These are phyloP conservation scores for Pseudogymnoascus sp. DNA, from an alignment of 2,329 filamentous ascomycete genomes.

Conservation along the genomic window DNA sequence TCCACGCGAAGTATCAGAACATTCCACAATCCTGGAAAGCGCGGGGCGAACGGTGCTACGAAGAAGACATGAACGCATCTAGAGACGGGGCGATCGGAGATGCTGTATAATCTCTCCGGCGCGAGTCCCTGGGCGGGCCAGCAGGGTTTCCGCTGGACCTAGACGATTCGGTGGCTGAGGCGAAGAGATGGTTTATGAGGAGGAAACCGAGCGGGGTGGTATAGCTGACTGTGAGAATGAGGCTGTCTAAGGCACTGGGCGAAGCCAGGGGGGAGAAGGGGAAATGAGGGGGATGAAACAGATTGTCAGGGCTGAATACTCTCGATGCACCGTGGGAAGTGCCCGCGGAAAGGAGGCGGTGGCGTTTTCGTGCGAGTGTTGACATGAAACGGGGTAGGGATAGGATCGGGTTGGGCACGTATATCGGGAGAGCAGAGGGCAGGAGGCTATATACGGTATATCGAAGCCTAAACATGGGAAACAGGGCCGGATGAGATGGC, in stretches of 20 bases:
- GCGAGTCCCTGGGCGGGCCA: background rate
- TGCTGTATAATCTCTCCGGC: background rate
- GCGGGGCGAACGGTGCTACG: background rate
- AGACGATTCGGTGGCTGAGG: background rate
- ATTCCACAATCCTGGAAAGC: background rate
- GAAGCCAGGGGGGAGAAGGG: background rate
- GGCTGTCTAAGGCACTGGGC: background rate
- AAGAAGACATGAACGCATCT: background rate
- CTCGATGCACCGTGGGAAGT: too few relatives aligned
- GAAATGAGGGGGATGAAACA: background rate
- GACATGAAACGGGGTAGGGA: background rate
- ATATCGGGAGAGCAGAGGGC: background rate
- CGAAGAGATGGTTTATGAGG: background rate
- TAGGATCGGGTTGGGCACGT: background rate
- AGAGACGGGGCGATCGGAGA: too few relatives aligned
- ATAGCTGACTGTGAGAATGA: background rate
- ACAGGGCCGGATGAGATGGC: background rate
- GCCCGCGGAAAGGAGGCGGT: too few relatives aligned
- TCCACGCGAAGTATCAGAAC: background rate
- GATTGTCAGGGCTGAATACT: too few relatives aligned
- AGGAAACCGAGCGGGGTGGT: too few relatives aligned
- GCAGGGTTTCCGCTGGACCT: background rate
- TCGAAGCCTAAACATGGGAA: background rate
- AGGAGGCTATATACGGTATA: background rate
- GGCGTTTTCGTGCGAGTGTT: background rate